Evolutionary conservation across 2,329 filamentous ascomycete species (phyloP), one percentile per base, ranked within the genome.

Genomic region (Colletotrichum limetticola): DNA sequence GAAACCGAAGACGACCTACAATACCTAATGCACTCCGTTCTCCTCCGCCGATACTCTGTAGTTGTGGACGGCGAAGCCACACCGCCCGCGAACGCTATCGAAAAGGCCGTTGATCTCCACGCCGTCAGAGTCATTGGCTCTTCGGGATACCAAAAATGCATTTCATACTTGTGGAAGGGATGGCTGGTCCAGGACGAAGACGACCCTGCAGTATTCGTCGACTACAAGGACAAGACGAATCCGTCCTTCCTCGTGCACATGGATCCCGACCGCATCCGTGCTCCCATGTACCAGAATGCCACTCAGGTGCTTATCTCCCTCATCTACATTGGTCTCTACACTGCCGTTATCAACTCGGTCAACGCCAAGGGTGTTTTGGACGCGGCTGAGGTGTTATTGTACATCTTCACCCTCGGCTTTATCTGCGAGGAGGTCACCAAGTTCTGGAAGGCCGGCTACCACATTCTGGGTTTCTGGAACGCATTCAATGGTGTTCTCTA

Each of bases 141-240:
- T 0, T 95, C 94, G 0, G 96, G 97, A 30, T 99, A 98, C 82
- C 97, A 98, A 76, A 98, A 97, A 84, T 98, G 96, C 80, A 95
- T 98, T 78, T 91, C 89, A 74, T 95, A 97, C 79, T 91, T 99
- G 9, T 99, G 97, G 97, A 91, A 91, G 74, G 97, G 97, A 26
- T 99, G 97, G 97, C 87, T 98, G 9, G 92, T 98, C n/a, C 97
- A 99, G 81, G 95, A 98, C 76, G 95, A 98, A 77, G 89, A 95
- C 62, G 95, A 98, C 77, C 93, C 96, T 0, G 91, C 92, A n/a
- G 91, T 91, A 65, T 99, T 99, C 80, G 89, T 98, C 66, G 92
- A 95, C 79, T 99, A 97, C 86, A 91, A 92, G 77, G 88, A 94
- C 72, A 95, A 95, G 80, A 94, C 92, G 72, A 94, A 95, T 80